Base-by-base conservation (phyloP, 2,329 filamentous ascomycete species). In the Penicillium vulpinum region DNA sequence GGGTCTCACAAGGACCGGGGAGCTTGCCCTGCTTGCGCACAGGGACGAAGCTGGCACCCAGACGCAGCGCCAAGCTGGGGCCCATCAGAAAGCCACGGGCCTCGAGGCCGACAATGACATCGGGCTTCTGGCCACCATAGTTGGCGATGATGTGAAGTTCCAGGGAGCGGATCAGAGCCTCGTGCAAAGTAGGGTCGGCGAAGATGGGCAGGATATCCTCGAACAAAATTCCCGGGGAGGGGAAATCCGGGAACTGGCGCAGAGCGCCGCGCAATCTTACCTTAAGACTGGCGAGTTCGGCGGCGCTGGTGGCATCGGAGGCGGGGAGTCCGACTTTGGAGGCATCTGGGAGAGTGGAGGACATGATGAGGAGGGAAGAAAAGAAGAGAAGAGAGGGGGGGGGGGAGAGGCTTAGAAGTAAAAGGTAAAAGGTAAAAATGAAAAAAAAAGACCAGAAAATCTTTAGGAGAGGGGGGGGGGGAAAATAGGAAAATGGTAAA, bases 171-270 rank as follows among this genome's bases (percentile, higher is more conserved):
- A 97, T 81, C 57, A 99, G 88, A 54, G 86, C 83, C 66, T 84
- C 81, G 79, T 97, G 93, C 60, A 90, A 82, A 50, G 75, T 72
- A 54, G 88, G 86, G 71, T 91, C 84, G 74, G 90, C 87, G 81
- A 99, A 97, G 73, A 97, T 88, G 60, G 94, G 94, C 77, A 99
- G 88, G 78, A 99, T 97, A 75, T 99, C 94, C 80, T 97, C 91
- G 78, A 99, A 99, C 70, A 96, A 83, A 73, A 99, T 93, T 75
- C 94, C 93, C 44, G 89, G 87, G 64, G 89, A 88, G 58, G 93
- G 93, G 80, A 97, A 97, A 82, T 97, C 91, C 70, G 87, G 86
- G 80, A 91, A 96, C 75, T 92, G 88, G 77, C 90, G 90, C 67
- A 97, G 85, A 58, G 88, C 85, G 66, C 79, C 77, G 72, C 87